phyloP scores from a whole-genome alignment of 352 stramenopile genomes.

The Globisporangium megalacanthum region DNA sequence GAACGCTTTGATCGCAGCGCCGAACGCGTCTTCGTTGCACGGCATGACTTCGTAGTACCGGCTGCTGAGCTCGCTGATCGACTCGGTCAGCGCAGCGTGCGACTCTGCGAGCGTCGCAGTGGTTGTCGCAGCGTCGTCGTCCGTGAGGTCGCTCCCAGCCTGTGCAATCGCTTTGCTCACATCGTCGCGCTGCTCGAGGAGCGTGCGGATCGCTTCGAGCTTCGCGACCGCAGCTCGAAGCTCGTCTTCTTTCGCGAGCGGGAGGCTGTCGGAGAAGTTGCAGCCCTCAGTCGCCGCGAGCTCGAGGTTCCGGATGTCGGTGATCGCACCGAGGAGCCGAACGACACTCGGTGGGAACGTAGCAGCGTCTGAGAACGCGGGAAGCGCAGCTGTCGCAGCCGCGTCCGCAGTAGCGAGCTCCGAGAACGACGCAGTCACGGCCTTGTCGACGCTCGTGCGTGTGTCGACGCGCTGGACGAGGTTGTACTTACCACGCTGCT shows the following conservation, averaged over 20 bases:
- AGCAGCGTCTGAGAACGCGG: constrained; percentile 24
- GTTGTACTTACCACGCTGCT: constrained; percentile 70
- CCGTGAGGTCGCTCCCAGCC: constrained; percentile 34
- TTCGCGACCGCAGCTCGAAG: constrained; percentile 37
- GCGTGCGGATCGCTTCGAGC: constrained; percentile 37
- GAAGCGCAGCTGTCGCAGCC: constrained; percentile 16
- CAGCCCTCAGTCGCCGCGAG: constrained; percentile 49
- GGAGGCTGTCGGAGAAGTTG: constrained; percentile 45
- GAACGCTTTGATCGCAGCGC: constrained; percentile 54
- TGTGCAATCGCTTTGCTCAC: constrained; percentile 45
- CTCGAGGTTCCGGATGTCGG: constrained; percentile 62
- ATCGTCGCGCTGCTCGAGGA: constrained; percentile 47
- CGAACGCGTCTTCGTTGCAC: constrained; percentile 58
- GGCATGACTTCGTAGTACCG: constrained; percentile 82
- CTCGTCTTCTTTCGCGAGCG: constrained; percentile 58
- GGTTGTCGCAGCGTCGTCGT: constrained; percentile 28
- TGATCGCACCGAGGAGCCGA: constrained; percentile 60
- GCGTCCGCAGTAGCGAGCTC: constrained; percentile 27
- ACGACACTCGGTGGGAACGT: constrained; percentile 26
- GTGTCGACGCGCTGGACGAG: constrained; percentile 57
- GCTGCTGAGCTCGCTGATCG: constrained; percentile 64
- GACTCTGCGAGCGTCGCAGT: constrained; percentile 42
- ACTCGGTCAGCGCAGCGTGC: constrained; percentile 48
- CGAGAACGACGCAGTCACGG: constrained; percentile 51
- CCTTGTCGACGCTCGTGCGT: constrained; percentile 43